phyloP scores from a whole-genome alignment of 345 rosid genomes.

The Gossypium mustelinum region DNA sequence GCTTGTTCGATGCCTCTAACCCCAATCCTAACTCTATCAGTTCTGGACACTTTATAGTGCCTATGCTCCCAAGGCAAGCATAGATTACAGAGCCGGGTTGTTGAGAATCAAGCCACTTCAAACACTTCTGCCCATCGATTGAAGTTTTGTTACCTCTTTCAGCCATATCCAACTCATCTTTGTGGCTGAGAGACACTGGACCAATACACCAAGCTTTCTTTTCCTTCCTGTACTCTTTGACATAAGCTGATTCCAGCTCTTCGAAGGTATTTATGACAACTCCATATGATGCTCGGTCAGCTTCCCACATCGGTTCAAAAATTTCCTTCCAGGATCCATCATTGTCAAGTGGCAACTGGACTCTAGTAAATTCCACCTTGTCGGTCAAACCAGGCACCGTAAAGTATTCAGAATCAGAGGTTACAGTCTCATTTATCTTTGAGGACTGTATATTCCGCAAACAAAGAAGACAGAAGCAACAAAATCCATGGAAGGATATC shows the following conservation, averaged over 20 bases:
- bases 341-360: slow-evolving; percentile 23
- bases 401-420: slow-evolving; percentile 18
- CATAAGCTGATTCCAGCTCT: neutral
- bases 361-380: slow-evolving; percentile 25
- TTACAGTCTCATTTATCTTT: slow-evolving; percentile 11
- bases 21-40: slow-evolving; percentile 7
- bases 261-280: neutral
- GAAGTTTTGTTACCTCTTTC: neutral
- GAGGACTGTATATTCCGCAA: slow-evolving; percentile 16
- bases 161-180: neutral
- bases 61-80: neutral
- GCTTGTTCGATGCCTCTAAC: neutral
- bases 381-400: slow-evolving; percentile 25
- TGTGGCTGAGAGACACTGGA: slow-evolving; percentile 1
- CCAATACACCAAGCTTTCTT: slow-evolving; percentile 4
- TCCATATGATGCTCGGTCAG: neutral
- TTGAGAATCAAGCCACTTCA: slow-evolving; percentile 5
- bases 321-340: neutral
- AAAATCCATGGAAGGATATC: slow-evolving; percentile 36
- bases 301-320: neutral
- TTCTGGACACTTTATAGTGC: neutral
- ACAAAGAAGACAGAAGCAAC: slow-evolving; percentile 34
- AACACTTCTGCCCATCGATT: neutral
- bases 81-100: neutral
- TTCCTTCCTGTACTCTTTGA: neutral